Evolutionary conservation across 192 early-diverging fungal genomes (phyloP), one percentile per base, ranked within the genome.

Genomic region (Coemansia sp.): DNA sequence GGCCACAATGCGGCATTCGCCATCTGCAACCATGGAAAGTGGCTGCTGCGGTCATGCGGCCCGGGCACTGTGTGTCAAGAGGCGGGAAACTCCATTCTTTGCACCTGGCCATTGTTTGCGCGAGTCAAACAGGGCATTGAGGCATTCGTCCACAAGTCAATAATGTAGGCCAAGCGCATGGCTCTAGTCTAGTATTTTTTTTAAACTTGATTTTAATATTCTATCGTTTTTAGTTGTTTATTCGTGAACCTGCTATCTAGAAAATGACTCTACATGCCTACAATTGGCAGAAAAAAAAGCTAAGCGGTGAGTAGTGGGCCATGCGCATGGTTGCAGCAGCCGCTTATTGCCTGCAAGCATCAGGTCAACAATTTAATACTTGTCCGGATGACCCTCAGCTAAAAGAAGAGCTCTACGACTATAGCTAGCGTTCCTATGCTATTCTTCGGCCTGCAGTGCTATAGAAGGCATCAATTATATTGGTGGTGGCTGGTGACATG

Each of bases 1-100:
- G 73, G 73, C 31, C 26, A 52, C 20, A 75, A 69, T 36, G 37
- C 65, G 2, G 73, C 66, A 12, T 75, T 61, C 31, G 57, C 65
- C n/a, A 50, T 69, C 18, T 75, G 73, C 50, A 53, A 14, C 16
- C 14, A 63, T 16, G 67, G 73, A 13, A 69, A 37, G 3, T 63
- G 55, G 67, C 31, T 62, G 7, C 34, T 59, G 13, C 57, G 41
- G 37, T 75, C 67, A 20, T 75, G 73, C 13, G 47, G 59, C 36
- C 21, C 48, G 0, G 73, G 67, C 11, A 75, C 73, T 16, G 68
- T 68, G 14, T 75, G 73, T 47, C 37, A 43, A 5, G 57, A 37
- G 11, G 50, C 56, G 25, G 33, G 47, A 6, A 36, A 37, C 3
- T 50, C 63, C 14, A 69, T 75, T 18, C 20, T 42, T n/a, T 75